Base-by-base conservation (phyloP, 2,329 filamentous ascomycete species). In the Botryotinia globosa region DNA sequence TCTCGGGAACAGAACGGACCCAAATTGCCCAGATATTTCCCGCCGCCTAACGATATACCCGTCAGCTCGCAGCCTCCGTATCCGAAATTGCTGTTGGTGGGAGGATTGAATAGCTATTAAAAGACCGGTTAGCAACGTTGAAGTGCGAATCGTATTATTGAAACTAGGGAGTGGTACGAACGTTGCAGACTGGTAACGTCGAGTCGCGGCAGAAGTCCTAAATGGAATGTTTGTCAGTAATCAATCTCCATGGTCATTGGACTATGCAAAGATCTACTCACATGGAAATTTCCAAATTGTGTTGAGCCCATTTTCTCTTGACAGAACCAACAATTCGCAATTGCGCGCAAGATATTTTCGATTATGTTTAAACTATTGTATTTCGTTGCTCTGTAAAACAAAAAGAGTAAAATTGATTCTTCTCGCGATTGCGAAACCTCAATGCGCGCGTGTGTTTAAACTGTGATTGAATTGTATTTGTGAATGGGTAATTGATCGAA, bases 151-250 rank as follows among this genome's bases (percentile, higher is more conserved):
- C 58, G 56, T 65, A 59, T 44, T 6, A n/a, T 25, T 67, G 59
- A 71, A 62, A 61, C 37, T 42, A 48, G 63, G 67, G 56, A 58
- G 69, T 74, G 29, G 76, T 56, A 88, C 91, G 79, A 87, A 94
- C 92, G 87, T 95, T 95, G 86, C 92, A 96, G 79, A 95, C 86
- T 71, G 93, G 92, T 79, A 95, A 85, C 73, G 92, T 94, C 78
- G 92, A 92, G 84, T 94, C 92, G 81, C 88, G 91, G 86, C 93
- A 96, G 82, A 96, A 94, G 81, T 91, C 85, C 92, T 95, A 80
- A 65, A 69, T 59, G 74, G 77, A 74, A 69, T 22, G 8, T 48
- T 71, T 37, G 65, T 76, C 74, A 76, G 75, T 45, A 54, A 45
- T 72, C 32, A 39, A 42, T 72, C 44, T 54, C 25, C 45, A 62